These are phyloP conservation scores for Piper longum DNA, from an alignment of 164 flowering plant genomes.

Conservation along the genomic window DNA sequence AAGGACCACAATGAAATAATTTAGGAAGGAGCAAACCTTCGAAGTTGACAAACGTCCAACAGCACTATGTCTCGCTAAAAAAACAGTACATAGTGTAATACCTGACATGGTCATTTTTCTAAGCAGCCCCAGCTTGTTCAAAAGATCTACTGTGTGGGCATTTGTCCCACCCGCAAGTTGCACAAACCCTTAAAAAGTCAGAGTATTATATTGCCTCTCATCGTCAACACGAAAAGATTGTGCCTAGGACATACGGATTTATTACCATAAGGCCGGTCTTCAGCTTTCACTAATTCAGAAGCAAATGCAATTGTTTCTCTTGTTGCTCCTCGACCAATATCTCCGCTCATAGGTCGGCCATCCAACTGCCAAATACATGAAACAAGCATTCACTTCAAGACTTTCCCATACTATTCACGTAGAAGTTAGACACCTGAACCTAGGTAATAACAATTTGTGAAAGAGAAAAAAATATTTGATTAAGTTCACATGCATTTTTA, in stretches of 20 bases:
- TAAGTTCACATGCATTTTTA: background rate
- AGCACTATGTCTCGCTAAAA: no score
- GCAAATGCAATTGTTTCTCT: constrained; percentile 64
- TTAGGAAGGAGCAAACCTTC: background rate
- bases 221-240: no score
- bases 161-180: constrained; percentile 90
- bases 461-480: background rate
- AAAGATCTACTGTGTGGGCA: constrained; percentile 52
- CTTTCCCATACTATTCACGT: background rate
- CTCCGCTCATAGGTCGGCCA: constrained; percentile 98
- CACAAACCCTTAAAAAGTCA: constrained; percentile 47
- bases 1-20: background rate
- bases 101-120: constrained; percentile 19
- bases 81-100: constrained; percentile 4
- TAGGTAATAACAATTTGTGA: background rate
- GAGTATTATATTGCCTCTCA: background rate
- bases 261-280: constrained; percentile 50
- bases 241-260: background rate
- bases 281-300: constrained; percentile 31
- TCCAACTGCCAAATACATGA: constrained; percentile 37
- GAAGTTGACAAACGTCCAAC: no score
- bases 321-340: constrained; percentile 84
- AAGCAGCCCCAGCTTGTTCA: constrained; percentile 52
- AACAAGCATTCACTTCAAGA: background rate
- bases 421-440: background rate